phyloP scores from a whole-genome alignment of 176 grass and related monocot genomes.

The Aegilops sharonensis region DNA sequence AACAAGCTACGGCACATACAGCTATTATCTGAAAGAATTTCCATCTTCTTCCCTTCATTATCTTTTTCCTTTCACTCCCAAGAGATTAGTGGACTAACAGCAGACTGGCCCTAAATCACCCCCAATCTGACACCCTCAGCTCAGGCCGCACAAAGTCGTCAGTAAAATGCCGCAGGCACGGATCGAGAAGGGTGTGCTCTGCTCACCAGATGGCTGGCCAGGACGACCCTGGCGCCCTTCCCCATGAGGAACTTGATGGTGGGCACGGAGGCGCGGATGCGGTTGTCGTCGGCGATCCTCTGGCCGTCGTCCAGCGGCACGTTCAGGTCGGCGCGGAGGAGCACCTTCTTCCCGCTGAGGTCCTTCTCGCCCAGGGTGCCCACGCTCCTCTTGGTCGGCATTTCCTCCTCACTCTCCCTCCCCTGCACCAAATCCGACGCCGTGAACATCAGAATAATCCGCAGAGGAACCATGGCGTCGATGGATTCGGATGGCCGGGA shows the following conservation, averaged over 20 bases:
- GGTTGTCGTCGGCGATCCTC: slow-evolving; percentile 79
- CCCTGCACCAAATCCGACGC: slow-evolving; percentile 27
- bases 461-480: neutral
- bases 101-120: neutral
- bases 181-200: neutral
- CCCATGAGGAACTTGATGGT: slow-evolving; percentile 74
- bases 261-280: slow-evolving; percentile 76
- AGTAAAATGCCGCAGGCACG: neutral
- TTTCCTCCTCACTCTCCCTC: neutral
- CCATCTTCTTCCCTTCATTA: no score
- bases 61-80: no score
- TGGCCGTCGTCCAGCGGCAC: slow-evolving; percentile 73
- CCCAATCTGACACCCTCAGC: neutral
- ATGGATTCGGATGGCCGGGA: neutral
- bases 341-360: slow-evolving; percentile 82
- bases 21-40: no score
- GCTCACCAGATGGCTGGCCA: slow-evolving; percentile 74
- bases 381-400: slow-evolving; percentile 81
- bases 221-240: slow-evolving; percentile 68
- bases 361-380: slow-evolving; percentile 51
- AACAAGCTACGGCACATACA: no score
- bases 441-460: neutral
- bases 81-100: no score
- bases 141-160: neutral
- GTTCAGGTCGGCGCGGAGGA: slow-evolving; percentile 76